Evolutionary conservation across 1,284 basidiomycete species (phyloP).

Genomic region (Puccinia novopanici): DNA sequence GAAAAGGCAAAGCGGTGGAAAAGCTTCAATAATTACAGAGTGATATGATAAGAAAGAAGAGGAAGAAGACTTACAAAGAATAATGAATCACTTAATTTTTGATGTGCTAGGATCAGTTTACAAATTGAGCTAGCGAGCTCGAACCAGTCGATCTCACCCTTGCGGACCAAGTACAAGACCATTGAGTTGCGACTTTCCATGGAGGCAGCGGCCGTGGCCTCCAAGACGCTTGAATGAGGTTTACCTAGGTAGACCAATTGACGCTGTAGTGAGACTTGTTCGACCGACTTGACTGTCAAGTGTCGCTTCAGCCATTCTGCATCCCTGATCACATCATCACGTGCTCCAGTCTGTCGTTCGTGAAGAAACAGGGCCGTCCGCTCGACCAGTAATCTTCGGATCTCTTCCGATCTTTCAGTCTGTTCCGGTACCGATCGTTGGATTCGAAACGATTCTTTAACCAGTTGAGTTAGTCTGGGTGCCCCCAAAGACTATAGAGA

Average conservation of each 20-base stretch:
- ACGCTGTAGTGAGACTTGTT: conserved; percentile 54
- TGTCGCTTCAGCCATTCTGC: conserved; percentile 58
- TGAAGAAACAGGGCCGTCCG: conserved; percentile 59
- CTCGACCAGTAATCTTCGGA: conserved; percentile 57
- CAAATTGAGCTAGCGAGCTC: conserved; percentile 57
- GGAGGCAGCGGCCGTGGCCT: conserved; percentile 46
- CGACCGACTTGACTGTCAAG: conserved; percentile 50
- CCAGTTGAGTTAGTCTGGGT: conserved; percentile 56
- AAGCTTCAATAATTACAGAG: not conserved
- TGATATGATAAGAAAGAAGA: not conserved
- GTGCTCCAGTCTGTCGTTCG: conserved; percentile 55
- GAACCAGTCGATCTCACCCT: conserved; percentile 59
- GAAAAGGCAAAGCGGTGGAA: not conserved
- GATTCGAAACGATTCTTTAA: conserved; percentile 57
- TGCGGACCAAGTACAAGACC: conserved; percentile 55
- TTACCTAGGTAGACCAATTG: conserved; percentile 54
- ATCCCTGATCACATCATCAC: conserved; percentile 57
- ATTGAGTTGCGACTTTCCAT: conserved; percentile 48
- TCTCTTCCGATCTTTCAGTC: conserved; percentile 55
- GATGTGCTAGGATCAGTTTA: conserved; percentile 57
- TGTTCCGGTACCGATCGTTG: conserved; percentile 53
- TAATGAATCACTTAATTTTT: conserved; percentile 57
- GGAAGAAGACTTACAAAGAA: conserved; percentile 56
- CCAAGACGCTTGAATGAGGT: conserved; percentile 42
- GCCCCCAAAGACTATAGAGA: conserved; percentile 55